Evolutionary conservation across 129 eudicot species (phyloP).

Genomic region (Centaurea solstitialis): DNA sequence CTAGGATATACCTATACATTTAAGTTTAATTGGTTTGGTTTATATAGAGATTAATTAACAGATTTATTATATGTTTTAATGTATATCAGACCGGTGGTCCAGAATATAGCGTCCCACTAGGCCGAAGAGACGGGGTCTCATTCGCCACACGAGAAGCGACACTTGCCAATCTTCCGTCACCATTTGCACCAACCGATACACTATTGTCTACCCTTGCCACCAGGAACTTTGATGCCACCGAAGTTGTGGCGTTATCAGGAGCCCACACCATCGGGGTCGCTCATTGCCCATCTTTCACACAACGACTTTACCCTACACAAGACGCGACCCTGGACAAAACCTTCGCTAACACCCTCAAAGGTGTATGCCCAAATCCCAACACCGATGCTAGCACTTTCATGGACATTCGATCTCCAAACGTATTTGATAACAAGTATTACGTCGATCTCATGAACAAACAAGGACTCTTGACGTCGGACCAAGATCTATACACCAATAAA

Average conservation of each 20-base stretch:
- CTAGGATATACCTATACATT: not conserved
- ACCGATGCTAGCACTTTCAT: conserved; percentile 43
- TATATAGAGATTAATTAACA: not conserved
- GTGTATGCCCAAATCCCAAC: conserved; percentile 33
- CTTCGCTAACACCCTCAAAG: conserved; percentile 49
- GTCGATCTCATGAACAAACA: conserved; percentile 68
- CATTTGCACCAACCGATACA: conserved; percentile 41
- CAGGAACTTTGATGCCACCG: conserved; percentile 50
- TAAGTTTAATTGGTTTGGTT: not conserved
- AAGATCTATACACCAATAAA: conserved; percentile 55
- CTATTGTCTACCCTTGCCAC: conserved; percentile 38
- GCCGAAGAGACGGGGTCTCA: conserved; percentile 54
- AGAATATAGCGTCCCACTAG: conserved; percentile 50
- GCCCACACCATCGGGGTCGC: conserved; percentile 69
- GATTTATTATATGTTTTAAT: not conserved
- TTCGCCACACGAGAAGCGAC: conserved; percentile 58
- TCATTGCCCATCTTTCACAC: conserved; percentile 55
- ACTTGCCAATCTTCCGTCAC: conserved; percentile 58
- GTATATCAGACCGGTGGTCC: conserved; percentile 64
- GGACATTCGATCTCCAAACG: conserved; percentile 60
- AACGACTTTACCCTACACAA: conserved; percentile 60
- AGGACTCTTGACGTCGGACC: conserved; percentile 63
- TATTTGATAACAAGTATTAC: conserved; percentile 70
- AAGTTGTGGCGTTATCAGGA: conserved; percentile 71
- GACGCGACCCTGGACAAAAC: conserved; percentile 59